Percentiles rank a stretch among this genome's conserved stretches.
These are phyloP conservation scores for Cryptosporidium sp. DNA, from an alignment of 169 alveolate genomes.

Conservation along the genomic window DNA sequence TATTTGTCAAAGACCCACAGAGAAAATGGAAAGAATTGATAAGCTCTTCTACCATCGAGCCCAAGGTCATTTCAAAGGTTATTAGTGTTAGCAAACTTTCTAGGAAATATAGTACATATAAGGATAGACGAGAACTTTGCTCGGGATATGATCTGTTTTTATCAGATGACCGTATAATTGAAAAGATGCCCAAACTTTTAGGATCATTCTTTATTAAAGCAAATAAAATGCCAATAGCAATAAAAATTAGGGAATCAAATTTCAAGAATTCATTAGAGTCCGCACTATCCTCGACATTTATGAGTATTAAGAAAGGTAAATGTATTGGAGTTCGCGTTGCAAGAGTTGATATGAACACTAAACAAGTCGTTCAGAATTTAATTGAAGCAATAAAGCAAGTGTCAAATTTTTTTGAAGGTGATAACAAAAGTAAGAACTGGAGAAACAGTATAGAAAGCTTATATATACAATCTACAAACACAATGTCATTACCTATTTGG, in stretches of 20 bases:
- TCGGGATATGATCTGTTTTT: conserved; percentile 78
- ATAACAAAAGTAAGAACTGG: conserved; percentile 66
- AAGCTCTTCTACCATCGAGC: conserved; percentile 3
- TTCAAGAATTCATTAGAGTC: conserved; percentile 66
- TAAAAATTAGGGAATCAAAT: conserved; percentile 40
- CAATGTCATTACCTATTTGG: conserved; percentile 80
- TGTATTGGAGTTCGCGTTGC: conserved; percentile 79
- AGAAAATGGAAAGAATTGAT: conserved; percentile 81
- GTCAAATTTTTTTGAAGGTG: conserved; percentile 49
- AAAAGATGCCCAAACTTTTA: conserved; percentile 69
- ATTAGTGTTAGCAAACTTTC: conserved; percentile 76
- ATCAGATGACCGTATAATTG: conserved; percentile 74
- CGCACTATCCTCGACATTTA: conserved; percentile 73
- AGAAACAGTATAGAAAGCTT: conserved; percentile 74
- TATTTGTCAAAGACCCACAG: conserved; percentile 81
- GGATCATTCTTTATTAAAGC: conserved; percentile 77
- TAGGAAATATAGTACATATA: conserved; percentile 77
- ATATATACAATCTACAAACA: conserved; percentile 78
- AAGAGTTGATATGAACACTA: conserved; percentile 68
- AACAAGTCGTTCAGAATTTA: conserved; percentile 76
- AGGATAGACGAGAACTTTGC: conserved; percentile 77
- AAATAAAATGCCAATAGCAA: conserved; percentile 75
- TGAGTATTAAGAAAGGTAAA: conserved; percentile 69
- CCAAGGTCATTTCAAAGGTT: conserved; percentile 44
- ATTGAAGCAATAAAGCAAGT: conserved; percentile 67